Conservation (phyloP, 208 protist species). For the Strigomonas galati region DNA sequence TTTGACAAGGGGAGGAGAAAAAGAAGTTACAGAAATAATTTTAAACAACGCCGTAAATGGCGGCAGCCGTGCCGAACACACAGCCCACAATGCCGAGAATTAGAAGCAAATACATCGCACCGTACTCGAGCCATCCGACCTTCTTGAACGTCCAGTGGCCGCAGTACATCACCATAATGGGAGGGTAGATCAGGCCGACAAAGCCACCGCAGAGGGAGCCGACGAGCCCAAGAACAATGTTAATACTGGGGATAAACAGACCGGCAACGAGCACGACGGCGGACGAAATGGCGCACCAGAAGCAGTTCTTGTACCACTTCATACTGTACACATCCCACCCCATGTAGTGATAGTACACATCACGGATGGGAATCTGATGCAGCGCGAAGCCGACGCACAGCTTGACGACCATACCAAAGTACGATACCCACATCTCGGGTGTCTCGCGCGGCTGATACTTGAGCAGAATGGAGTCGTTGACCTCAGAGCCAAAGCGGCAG, state of each 20-base stretch:
- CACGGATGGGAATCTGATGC: constrained; percentile 59
- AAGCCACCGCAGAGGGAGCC: constrained; percentile 61
- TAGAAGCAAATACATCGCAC: constrained; percentile 52
- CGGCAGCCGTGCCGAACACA: constrained; percentile 47
- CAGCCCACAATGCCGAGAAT: constrained; percentile 54
- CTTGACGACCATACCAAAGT: constrained; percentile 61
- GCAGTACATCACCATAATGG: constrained; percentile 66
- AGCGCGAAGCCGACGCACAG: constrained; percentile 57
- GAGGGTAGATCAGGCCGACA: constrained; percentile 71
- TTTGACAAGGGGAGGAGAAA: constrained; percentile 1
- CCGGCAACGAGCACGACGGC: constrained; percentile 41
- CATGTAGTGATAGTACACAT: constrained; percentile 59
- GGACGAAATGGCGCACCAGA: constrained; percentile 39
- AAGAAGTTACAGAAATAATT: not conserved
- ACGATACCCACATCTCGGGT: constrained; percentile 43
- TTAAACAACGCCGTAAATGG: constrained; percentile 37
- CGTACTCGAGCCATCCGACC: constrained; percentile 40
- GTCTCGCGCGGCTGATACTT: constrained; percentile 60
- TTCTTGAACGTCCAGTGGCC: constrained; percentile 37
- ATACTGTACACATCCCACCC: constrained; percentile 33
- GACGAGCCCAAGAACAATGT: constrained; percentile 62
- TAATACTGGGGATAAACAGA: constrained; percentile 67
- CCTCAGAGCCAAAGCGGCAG: constrained; percentile 49
- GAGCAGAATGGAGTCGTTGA: constrained; percentile 44
- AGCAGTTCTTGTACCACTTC: constrained; percentile 49